Conservation (phyloP, 1,284 basidiomycete genomes). For the Wallemia mellicola region DNA sequence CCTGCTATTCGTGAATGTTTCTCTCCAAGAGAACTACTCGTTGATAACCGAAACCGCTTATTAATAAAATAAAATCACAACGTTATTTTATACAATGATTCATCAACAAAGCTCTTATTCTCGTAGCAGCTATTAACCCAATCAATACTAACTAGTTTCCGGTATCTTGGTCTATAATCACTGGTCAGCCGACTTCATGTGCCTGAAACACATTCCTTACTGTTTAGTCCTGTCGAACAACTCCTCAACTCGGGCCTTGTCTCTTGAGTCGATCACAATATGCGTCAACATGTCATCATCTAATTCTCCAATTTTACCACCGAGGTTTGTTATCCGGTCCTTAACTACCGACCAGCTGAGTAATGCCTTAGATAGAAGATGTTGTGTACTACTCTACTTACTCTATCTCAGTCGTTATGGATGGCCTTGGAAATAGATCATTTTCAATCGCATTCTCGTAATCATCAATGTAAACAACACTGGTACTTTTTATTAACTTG, state of each 20-base stretch:
- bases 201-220: not conserved
- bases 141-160: not conserved
- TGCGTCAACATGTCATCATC: constrained; percentile 51
- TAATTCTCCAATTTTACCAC: constrained; percentile 21
- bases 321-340: not conserved
- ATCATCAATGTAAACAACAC: not conserved
- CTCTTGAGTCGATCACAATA: constrained; percentile 46
- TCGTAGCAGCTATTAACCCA: not conserved
- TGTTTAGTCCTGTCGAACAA: not conserved
- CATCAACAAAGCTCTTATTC: not conserved
- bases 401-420: not conserved
- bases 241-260: constrained; percentile 11
- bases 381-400: not conserved
- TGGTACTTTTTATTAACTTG: not conserved
- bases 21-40: too few species aligned
- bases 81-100: not conserved
- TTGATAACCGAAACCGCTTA: not conserved
- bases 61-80: not conserved
- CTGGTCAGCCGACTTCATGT: not conserved
- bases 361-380: not conserved
- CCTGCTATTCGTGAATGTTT: not conserved
- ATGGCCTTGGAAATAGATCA: not conserved
- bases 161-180: not conserved
- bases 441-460: not conserved
- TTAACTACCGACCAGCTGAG: not conserved